Base-by-base conservation (phyloP, 179 eudicot genomes). In the Corrigiola litoralis region DNA sequence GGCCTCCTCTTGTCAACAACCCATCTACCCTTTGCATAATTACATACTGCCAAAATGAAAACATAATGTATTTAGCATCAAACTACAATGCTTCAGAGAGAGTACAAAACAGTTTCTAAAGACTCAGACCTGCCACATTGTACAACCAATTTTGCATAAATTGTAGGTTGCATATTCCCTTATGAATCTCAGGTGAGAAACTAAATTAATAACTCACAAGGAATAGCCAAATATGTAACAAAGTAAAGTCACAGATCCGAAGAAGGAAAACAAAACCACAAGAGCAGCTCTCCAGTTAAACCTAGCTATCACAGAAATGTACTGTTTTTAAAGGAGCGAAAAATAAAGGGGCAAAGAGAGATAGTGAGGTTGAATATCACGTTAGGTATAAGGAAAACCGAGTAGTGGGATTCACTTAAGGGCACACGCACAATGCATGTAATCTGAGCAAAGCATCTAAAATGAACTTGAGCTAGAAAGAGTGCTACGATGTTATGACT, bases 11-110 rank as follows among this genome's bases (percentile, higher is more conserved):
- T 67, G 68, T 89, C 94, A 16, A 71, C 79, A 44, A 86, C 80
- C 97, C 97, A 91, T 81, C 79, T 84, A 57, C 97, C 96, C 71
- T 83, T 91, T 21, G 75, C 97, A 76, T 84, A 91, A 66, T 86
- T 85, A 73, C 96, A 91, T 23, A 53, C 96, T 91, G 90, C 54
- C 63, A 72, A 70, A 37, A 65, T 55, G 20, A 71, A 70, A 42
- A 29, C 40, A 66, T n/a, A 48, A 25, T 5, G 27, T 23, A 11
- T 33, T 51, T 45, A 66, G 58, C 53, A 47, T 7, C 50, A 21
- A 17, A 63, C 16, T 31, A 17, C 2, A 55, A 45, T 21, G 27
- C 5, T 51, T 40, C 6, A 20, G 29, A 60, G 48, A 25, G 23
- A 57, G 28, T 7, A 27, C 36, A 64, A 64, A 25, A 40, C 47